Evolutionary conservation across 164 flowering plant genomes (phyloP).

Genomic region (Berberis thunbergii): DNA sequence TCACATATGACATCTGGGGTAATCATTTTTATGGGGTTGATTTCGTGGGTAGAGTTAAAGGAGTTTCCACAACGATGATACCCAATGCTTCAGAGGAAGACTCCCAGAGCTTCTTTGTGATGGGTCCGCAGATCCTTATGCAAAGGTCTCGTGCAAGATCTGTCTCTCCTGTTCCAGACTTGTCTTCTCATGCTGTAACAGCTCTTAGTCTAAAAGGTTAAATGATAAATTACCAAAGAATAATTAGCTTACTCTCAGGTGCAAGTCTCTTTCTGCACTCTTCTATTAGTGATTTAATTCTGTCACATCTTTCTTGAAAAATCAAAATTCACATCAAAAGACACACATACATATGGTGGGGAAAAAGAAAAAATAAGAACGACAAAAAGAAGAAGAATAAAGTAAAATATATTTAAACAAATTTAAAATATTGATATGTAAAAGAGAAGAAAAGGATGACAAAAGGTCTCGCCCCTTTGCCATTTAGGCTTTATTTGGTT

Average conservation of each 20-base stretch:
- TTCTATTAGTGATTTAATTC: not conserved
- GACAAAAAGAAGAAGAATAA: not conserved
- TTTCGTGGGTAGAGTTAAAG: slow-evolving; percentile 20
- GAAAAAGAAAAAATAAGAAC: not conserved
- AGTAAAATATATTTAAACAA: too few relatives aligned
- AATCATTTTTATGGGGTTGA: slow-evolving; percentile 56
- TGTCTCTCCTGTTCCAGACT: slow-evolving; percentile 9
- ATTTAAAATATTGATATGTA: too few relatives aligned
- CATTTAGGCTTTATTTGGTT: too few relatives aligned
- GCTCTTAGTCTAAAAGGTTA: slow-evolving; percentile 26
- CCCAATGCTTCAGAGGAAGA: slow-evolving; percentile 24
- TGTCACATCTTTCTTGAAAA: too few relatives aligned
- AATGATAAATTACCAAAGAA: slow-evolving; percentile 25
- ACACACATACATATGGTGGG: not conserved
- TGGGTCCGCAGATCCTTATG: slow-evolving; percentile 52
- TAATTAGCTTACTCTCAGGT: slow-evolving; percentile 5
- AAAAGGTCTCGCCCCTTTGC: too few relatives aligned
- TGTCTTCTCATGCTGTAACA: slow-evolving; percentile 34
- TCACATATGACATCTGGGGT: slow-evolving; percentile 83
- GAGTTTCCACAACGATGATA: slow-evolving; percentile 14
- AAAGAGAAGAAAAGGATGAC: too few relatives aligned
- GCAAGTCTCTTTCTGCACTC: not conserved
- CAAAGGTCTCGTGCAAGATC: slow-evolving; percentile 25
- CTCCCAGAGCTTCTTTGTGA: slow-evolving; percentile 67
- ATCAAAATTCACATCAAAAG: too few relatives aligned